phyloP scores from a whole-genome alignment of 2,329 filamentous ascomycete species.

The Coleophoma cylindrospora region DNA sequence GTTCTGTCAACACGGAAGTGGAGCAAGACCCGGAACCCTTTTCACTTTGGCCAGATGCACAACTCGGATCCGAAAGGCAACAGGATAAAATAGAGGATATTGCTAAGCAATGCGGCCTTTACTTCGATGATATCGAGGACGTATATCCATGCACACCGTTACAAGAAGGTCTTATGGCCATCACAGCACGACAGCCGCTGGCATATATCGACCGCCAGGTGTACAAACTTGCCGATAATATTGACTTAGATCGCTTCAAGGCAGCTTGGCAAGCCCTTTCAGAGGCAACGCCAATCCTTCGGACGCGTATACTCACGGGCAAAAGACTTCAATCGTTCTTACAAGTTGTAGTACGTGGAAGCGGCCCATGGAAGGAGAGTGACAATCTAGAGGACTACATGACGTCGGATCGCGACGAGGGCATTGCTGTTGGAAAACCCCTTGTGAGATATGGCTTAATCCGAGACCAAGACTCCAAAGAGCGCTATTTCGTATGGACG shows the following conservation, averaged over 20 bases:
- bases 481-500: conserved; percentile 36
- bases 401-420: not conserved
- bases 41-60: not conserved
- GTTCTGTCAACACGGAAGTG: not conserved
- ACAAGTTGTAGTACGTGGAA: not conserved
- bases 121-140: conserved; percentile 16
- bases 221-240: conserved; percentile 5
- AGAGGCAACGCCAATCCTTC: not conserved
- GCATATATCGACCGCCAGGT: conserved; percentile 26
- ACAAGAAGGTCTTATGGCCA: conserved; percentile 48
- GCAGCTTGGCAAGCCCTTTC: conserved; percentile 14
- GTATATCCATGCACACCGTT: conserved; percentile 6
- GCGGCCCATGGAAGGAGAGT: not conserved
- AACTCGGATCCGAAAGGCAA: not conserved
- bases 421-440: conserved; percentile 3
- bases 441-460: conserved; percentile 5
- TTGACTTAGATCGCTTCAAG: conserved; percentile 13
- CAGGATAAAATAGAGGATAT: not conserved
- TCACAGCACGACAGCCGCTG: conserved; percentile 23
- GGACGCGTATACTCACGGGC: not conserved
- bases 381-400: not conserved
- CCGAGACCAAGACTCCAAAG: not conserved
- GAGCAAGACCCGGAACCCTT: conserved; percentile 1
- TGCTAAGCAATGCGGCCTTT: conserved; percentile 24
- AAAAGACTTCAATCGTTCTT: not conserved